A percentile compares a stretch with the other conserved stretches of the same genome.
Conservation (phyloP, 768 basidiomycete genomes). For the Mycena indigotica region DNA sequence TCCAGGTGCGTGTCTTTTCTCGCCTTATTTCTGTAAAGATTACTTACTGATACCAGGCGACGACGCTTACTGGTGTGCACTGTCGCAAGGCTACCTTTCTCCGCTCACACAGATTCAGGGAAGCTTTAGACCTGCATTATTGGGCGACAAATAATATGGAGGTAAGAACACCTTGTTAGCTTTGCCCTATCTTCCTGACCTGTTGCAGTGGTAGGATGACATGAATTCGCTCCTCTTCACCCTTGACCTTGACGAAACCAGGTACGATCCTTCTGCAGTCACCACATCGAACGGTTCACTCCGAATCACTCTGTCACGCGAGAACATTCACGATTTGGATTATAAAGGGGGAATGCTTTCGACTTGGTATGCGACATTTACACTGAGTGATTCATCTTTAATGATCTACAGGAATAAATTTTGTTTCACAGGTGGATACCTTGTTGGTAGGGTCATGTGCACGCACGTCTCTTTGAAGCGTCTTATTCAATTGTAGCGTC, state of each 20-base stretch:
- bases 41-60: slow-evolving; percentile 29
- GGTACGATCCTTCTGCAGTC: slow-evolving; percentile 76
- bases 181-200: too few relatives aligned
- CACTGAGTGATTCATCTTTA: too few relatives aligned
- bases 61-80: slow-evolving; percentile 35
- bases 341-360: slow-evolving; percentile 74
- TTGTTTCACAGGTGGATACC: slow-evolving; percentile 87
- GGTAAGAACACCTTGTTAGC: not conserved
- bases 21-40: not conserved
- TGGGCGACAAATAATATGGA: slow-evolving; percentile 51
- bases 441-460: slow-evolving; percentile 70
- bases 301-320: slow-evolving; percentile 70
- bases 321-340: slow-evolving; percentile 67
- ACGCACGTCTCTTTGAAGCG: slow-evolving; percentile 69
- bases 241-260: too few relatives aligned
- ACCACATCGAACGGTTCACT: slow-evolving; percentile 75
- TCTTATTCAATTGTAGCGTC: slow-evolving; percentile 37
- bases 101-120: too few relatives aligned
- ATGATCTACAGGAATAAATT: slow-evolving; percentile 93
- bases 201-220: slow-evolving; percentile 1
- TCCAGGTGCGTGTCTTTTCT: not conserved
- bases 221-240: slow-evolving; percentile 71
- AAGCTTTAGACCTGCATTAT: slow-evolving; percentile 79
- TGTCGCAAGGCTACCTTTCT: slow-evolving; percentile 56
- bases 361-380: slow-evolving; percentile 32